Conservation (phyloP, 805 yeast genomes). For the Ogataea saltuana region DNA sequence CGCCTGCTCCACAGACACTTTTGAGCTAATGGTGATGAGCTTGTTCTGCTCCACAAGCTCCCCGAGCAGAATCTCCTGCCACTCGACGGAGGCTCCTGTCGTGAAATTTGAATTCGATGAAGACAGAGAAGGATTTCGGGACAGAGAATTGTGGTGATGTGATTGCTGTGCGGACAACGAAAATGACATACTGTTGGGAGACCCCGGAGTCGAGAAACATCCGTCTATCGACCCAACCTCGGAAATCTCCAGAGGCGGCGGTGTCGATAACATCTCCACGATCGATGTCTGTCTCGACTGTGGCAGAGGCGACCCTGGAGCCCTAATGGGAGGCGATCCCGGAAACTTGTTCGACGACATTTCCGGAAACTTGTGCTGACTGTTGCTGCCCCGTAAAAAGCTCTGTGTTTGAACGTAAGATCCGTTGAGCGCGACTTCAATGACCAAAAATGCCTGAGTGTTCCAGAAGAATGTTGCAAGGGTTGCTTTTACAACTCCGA, state of each 20-base stretch:
- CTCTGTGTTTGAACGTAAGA: no score
- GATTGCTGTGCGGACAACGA: constrained; percentile 9
- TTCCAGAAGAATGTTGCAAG: no score
- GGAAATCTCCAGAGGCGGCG: constrained; percentile 58
- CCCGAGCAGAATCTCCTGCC: constrained; percentile 70
- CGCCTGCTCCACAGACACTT: constrained; percentile 81
- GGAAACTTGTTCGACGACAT: constrained; percentile 36
- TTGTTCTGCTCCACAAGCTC: constrained; percentile 80
- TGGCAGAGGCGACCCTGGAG: constrained; percentile 35
- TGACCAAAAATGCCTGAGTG: no score
- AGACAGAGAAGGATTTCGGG: constrained; percentile 41
- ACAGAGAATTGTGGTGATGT: constrained; percentile 24
- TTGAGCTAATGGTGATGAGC: constrained; percentile 65
- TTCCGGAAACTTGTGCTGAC: neutral
- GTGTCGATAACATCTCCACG: constrained; percentile 73
- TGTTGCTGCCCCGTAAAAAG: neutral
- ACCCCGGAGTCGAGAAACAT: constrained; percentile 16
- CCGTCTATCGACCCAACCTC: constrained; percentile 18
- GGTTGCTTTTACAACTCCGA: no score
- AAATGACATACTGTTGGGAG: constrained; percentile 16
- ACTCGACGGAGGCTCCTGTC: constrained; percentile 45
- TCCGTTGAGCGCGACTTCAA: no score
- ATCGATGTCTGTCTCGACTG: constrained; percentile 62
- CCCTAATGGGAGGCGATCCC: constrained; percentile 40
- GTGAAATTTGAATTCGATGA: constrained; percentile 32